Base-by-base conservation (phyloP, 1,284 basidiomycete genomes). In the Puccinia hordei region DNA sequence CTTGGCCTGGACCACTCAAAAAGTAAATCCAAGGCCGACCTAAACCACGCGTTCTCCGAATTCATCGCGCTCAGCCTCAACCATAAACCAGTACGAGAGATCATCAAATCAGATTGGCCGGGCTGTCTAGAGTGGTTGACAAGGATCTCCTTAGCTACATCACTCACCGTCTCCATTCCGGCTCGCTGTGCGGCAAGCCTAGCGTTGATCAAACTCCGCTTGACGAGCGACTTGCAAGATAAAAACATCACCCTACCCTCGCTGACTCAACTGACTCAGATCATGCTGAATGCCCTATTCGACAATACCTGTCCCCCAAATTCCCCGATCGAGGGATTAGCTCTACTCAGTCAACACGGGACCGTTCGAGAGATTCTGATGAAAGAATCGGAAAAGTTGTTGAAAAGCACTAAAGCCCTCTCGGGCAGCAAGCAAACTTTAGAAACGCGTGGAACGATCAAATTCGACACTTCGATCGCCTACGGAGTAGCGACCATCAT, bases 401-500 rank as follows among this genome's bases (percentile, higher is more conserved):
- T 75, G 22, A 24, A 38, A 19, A 22, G n/a, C 19, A 41, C 41
- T 17, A 55, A 63, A 30, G 55, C n/a, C 8, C 24, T 63, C 13
- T 35, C 44, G 30, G 27, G 33, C 27, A 51, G 38, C 19, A 30
- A 61, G 30, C 13, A 22, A 41, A 30, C 13, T 41, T 30, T 30
- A 38, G 41, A n/a, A 19, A n/a, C 22, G 22, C 6, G 30, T 55
- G 30, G 30, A 33, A 22, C 15, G 5, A n/a, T 15, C 10, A 55
- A 66, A 41, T 35, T 46, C 8, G 65, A 78, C 38, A 69, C 66
- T 1, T 78, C 65, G 10, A 57, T 69, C 17, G 65, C 66, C 38
- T 97, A 92, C 83, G 93, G 94, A 8, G 86, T 93, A 51, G 88
- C 92, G 38, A 88, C 90, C 66, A 90, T 95, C 80, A 88, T 93